Evolutionary conservation across 129 eudicot genomes (phyloP), one percentile per base, ranked within the genome.

Genomic region (Saussurea involucrata): DNA sequence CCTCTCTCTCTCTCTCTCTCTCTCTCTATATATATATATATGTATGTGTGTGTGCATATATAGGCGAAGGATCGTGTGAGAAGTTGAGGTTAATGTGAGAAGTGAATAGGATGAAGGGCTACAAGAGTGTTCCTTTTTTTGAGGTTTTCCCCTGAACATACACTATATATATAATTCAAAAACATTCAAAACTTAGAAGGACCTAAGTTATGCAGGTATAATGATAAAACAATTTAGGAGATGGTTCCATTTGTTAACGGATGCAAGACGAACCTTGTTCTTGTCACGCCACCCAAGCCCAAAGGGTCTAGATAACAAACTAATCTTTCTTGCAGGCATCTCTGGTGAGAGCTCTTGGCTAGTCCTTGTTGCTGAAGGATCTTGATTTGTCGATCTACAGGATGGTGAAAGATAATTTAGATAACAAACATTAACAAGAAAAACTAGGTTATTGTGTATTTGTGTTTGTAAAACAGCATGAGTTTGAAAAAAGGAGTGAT

Each of bases 241-340:
- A 49, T 15, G 1, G 60, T 49, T 36, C 12, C 15, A 61, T 60
- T 21, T 5, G 28, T 28, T 76, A 65, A 37, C n/a, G n/a, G 25
- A 42, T 11, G 72, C 27, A 60, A 70, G 68, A 73, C 86, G 27
- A 61, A 95, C 99, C 97, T 95, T 95, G 83, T 84, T 86, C 82
- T 78, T 86, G 80, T 95, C 99, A 65, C 92, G 89, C 99, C 97
- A 95, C 24, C 99, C 94, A 44, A 89, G 83, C 77, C 94, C 94
- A 83, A 91, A 91, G 46, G 97, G 95, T 76, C 92, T 83, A 6
- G 98, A 83, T 24, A 93, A 84, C 83, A 95, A 72, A 86, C 99
- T 85, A 55, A 86, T 92, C 85, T 85, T 95, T 79, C 95, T 95
- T 34, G 86, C 44, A n/a, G 97, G 90, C 1, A 84, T 70, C 4